These are phyloP conservation scores for Leccinum sublutescens DNA, from an alignment of 768 basidiomycete species.

Conservation along the genomic window DNA sequence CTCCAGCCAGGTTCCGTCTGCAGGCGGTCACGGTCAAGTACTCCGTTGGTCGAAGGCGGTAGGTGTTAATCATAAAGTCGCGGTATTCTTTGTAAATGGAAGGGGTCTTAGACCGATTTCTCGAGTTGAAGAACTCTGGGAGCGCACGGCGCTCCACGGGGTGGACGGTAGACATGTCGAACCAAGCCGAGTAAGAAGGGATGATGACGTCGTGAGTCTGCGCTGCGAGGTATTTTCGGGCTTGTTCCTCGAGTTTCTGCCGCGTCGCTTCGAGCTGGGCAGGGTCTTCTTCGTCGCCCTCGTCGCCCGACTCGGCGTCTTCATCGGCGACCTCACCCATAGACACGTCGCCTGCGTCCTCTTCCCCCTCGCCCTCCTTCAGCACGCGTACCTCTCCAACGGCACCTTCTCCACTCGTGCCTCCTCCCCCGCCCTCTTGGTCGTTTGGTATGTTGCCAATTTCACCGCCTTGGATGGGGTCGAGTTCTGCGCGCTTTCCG, in stretches of 20 bases:
- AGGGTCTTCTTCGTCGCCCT: constrained; percentile 83
- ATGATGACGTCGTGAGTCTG: constrained; percentile 98
- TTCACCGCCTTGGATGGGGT: constrained; percentile 76
- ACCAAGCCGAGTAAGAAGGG: constrained; percentile 97
- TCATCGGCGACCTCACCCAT: constrained; percentile 81
- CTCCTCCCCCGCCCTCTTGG: constrained; percentile 22
- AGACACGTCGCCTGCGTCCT: constrained; percentile 71
- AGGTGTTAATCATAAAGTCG: constrained; percentile 99
- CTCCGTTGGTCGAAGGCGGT: constrained; percentile 88
- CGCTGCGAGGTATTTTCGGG: constrained; percentile 90
- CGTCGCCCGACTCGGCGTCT: constrained; percentile 74
- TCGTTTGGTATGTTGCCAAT: constrained; percentile 66
- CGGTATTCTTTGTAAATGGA: constrained; percentile 98
- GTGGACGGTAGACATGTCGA: constrained; percentile 92
- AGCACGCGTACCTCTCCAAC: constrained; percentile 37
- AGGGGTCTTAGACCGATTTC: constrained; percentile 94
- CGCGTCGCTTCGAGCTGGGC: constrained; percentile 81
- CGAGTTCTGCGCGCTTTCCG: constrained; percentile 87
- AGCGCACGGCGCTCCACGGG: constrained; percentile 88
- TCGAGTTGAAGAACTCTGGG: constrained; percentile 97
- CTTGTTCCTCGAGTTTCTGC: constrained; percentile 78
- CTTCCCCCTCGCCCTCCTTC: constrained; percentile 59
- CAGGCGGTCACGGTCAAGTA: constrained; percentile 98
- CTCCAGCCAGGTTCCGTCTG: constrained; percentile 91
- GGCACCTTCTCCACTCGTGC: constrained; percentile 19